Conservation (phyloP, 2,329 filamentous ascomycete genomes). For the Acrodontium crateriforme region DNA sequence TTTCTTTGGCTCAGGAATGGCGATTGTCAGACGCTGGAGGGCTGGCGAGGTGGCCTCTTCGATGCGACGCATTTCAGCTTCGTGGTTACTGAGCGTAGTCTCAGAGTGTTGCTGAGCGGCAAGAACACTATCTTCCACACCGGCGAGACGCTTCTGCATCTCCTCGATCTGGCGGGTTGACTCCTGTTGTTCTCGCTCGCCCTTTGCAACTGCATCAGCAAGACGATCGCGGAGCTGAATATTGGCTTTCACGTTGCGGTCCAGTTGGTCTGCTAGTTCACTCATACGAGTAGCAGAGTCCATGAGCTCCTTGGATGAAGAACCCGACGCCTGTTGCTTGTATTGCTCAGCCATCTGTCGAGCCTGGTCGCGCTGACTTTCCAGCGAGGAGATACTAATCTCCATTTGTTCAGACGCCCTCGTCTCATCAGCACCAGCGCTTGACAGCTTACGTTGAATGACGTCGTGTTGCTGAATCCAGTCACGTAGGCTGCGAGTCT, state of each 20-base stretch:
- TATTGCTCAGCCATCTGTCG: conserved; percentile 50
- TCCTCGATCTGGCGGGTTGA: conserved; percentile 72
- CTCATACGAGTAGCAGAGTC: conserved; percentile 67
- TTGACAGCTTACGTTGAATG: conserved; percentile 42
- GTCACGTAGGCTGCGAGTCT: conserved; percentile 68
- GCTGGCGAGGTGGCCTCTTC: conserved; percentile 66
- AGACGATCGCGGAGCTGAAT: conserved; percentile 61
- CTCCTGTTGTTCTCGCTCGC: conserved; percentile 67
- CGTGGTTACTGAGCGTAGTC: conserved; percentile 67
- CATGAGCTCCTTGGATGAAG: conserved; percentile 45
- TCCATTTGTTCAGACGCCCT: conserved; percentile 37
- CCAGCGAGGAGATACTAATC: conserved; percentile 52
- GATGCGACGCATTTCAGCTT: conserved; percentile 66
- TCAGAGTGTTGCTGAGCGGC: conserved; percentile 76
- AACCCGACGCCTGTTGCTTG: conserved; percentile 38
- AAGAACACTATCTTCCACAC: conserved; percentile 72
- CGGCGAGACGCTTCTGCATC: conserved; percentile 66
- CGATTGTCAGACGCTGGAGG: conserved; percentile 51
- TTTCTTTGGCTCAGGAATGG: conserved; percentile 36
- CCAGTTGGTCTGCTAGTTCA: conserved; percentile 63
- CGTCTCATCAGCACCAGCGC: conserved; percentile 9
- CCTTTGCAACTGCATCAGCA: conserved; percentile 63
- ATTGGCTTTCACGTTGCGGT: conserved; percentile 68
- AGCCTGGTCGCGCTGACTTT: conserved; percentile 60
- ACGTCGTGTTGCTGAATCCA: conserved; percentile 76